Base-by-base conservation (phyloP, 371 early-diverging fungal genomes). In the Rhizopus delemar region DNA sequence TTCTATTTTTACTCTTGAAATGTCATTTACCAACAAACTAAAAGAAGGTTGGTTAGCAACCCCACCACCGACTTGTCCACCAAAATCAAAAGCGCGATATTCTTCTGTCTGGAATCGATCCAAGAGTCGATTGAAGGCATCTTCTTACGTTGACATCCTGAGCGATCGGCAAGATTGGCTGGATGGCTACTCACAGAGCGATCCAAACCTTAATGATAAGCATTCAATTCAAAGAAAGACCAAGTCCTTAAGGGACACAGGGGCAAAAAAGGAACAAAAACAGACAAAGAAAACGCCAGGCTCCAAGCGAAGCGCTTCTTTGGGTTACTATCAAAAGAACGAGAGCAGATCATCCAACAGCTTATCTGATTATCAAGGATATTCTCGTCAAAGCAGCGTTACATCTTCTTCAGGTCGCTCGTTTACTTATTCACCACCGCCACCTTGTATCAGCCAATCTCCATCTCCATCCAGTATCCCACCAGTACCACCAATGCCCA, bases 351-450 rank as follows among this genome's bases (percentile, higher is more conserved):
- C 29, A 16, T 13, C 8, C 5, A 51, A 51, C 51, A 51, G 51
- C 1, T 48, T 67, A 31, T 45, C 62, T n/a, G 68, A 67, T 29
- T 67, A 67, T 52, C 68, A 67, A 29, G 68, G 68, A 8, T 67
- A 67, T 52, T 43, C 43, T 11, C 43, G 43, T n/a, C 22, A 22
- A 22, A 22, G 22, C 22, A 22, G 29, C 6, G 28, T 28, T 2
- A 2, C 29, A 48, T 48, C 35, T 43, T 29, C 59, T 41, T 34
- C 66, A 57, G 56, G 55, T 49, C 63, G 68, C 9, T 67, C 68
- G 3, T 67, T 67, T 49, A 67, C 68, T 0, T 67, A 67, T 35
- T 67, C 68, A 0, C 68, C 68, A 11, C 63, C 65, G 8, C 67
- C 63, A n/a, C 56, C 51, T 8, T 43, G 54, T 13, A 67, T 55